A percentile compares a stretch with the other conserved stretches of the same genome.
phyloP scores from a whole-genome alignment of 2,329 filamentous ascomycete species.

The Talaromyces funiculosus region DNA sequence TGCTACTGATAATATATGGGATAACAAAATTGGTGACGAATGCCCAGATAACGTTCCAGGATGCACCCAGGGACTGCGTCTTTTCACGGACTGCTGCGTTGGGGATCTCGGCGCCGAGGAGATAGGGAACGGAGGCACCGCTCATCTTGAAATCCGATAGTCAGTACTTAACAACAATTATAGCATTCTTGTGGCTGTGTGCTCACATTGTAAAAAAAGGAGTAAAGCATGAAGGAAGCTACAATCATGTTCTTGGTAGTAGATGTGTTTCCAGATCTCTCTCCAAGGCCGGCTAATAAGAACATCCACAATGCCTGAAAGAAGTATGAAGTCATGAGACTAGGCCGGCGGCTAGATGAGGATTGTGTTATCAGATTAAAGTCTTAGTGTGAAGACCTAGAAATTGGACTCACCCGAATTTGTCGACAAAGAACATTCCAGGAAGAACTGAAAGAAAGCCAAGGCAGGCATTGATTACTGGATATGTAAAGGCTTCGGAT shows the following conservation, averaged over 20 bases:
- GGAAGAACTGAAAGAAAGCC: constrained; percentile 1
- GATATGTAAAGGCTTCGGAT: constrained; percentile 17
- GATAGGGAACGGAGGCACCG: constrained; percentile 20
- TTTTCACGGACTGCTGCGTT: constrained; percentile 20
- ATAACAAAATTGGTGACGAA: constrained; percentile 21
- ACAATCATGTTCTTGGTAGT: constrained; percentile 14
- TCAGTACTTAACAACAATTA: too few relatives aligned
- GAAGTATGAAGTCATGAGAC: constrained; percentile 12
- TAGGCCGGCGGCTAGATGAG: constrained; percentile 5
- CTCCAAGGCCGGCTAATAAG: constrained; percentile 15
- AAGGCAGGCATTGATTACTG: constrained; percentile 14
- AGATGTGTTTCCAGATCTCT: not conserved
- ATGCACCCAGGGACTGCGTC: constrained; percentile 18
- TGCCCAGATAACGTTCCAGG: constrained; percentile 22
- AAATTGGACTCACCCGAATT: constrained; percentile 3
- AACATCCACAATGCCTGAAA: constrained; percentile 16
- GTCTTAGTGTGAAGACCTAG: too few relatives aligned
- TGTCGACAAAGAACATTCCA: not conserved
- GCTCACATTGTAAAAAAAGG: constrained; percentile 16
- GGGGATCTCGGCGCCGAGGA: constrained; percentile 19
- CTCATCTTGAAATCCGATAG: constrained; percentile 4
- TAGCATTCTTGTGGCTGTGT: not conserved
- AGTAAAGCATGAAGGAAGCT: constrained; percentile 17
- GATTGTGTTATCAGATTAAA: too few relatives aligned
- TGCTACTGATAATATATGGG: constrained; percentile 18